Evolutionary conservation across 2,329 filamentous ascomycete species (phyloP).

Genomic region (Penicillium sp.): DNA sequence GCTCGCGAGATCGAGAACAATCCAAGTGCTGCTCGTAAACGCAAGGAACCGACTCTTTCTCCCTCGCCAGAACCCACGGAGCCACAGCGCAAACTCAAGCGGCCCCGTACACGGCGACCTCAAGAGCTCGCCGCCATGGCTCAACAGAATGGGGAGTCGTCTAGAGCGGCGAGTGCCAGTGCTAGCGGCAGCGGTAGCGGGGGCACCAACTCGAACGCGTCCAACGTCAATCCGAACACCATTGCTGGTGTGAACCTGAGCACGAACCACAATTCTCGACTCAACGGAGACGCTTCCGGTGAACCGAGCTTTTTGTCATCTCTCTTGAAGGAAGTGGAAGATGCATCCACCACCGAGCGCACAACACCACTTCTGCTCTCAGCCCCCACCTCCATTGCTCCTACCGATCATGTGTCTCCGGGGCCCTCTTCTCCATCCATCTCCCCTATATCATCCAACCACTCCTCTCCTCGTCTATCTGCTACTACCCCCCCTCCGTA

Average conservation of each 20-base stretch:
- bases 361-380: constrained; percentile 38
- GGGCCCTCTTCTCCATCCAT: constrained; percentile 48
- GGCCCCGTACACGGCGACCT: constrained; percentile 76
- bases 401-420: constrained; percentile 42
- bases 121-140: constrained; percentile 55
- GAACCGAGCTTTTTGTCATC: constrained; percentile 83
- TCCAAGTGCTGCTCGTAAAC: constrained; percentile 51
- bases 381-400: constrained; percentile 41
- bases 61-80: constrained; percentile 71
- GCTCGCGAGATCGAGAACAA: constrained; percentile 70
- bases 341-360: constrained; percentile 42
- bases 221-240: neutral
- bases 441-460: constrained; percentile 46
- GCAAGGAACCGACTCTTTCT: constrained; percentile 68
- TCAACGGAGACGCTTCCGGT: constrained; percentile 46
- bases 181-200: neutral
- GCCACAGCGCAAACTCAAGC: constrained; percentile 82
- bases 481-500: constrained; percentile 46
- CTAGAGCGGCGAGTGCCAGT: constrained; percentile 33
- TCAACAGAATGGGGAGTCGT: constrained; percentile 47
- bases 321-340: constrained; percentile 84
- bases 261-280: constrained; percentile 32
- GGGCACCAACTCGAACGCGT: neutral
- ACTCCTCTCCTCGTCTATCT: constrained; percentile 45
- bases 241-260: neutral